Conservation (phyloP, 345 rosid genomes). For the Salix udensis region DNA sequence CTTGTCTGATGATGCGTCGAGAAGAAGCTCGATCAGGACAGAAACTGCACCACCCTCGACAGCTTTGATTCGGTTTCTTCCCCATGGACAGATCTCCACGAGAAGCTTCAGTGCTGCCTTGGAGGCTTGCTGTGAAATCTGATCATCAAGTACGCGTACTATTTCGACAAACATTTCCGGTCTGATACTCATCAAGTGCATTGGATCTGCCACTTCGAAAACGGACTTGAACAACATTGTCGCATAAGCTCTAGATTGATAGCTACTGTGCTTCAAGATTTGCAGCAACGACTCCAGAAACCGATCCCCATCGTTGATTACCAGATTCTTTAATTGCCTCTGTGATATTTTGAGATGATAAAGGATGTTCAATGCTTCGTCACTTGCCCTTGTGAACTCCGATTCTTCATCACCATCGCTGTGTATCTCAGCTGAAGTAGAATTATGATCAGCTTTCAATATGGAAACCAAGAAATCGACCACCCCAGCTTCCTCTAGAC, state of each 20-base stretch:
- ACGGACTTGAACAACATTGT: constrained; percentile 39
- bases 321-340: constrained; percentile 25
- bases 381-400: constrained; percentile 17
- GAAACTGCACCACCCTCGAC: constrained; percentile 56
- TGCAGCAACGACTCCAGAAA: constrained; percentile 38
- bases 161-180: constrained; percentile 43
- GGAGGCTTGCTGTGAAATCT: constrained; percentile 54
- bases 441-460: constrained; percentile 7
- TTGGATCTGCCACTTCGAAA: constrained; percentile 55
- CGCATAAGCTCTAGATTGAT: constrained; percentile 53
- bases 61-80: constrained; percentile 65
- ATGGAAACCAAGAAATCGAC: constrained; percentile 44
- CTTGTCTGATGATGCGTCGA: constrained; percentile 46
- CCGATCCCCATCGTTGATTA: constrained; percentile 12
- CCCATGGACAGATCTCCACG: constrained; percentile 48
- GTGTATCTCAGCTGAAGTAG: not conserved
- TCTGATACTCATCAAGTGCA: constrained; percentile 37
- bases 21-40: constrained; percentile 57
- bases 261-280: constrained; percentile 43
- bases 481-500: constrained; percentile 30
- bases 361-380: constrained; percentile 46
- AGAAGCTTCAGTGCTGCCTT: constrained; percentile 57
- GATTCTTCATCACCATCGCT: not conserved
- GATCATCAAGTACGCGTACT: constrained; percentile 45
- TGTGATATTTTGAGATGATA: constrained; percentile 29